These are phyloP conservation scores for Camellia sinensis DNA, from an alignment of 148 eudicot species.

Conservation along the genomic window DNA sequence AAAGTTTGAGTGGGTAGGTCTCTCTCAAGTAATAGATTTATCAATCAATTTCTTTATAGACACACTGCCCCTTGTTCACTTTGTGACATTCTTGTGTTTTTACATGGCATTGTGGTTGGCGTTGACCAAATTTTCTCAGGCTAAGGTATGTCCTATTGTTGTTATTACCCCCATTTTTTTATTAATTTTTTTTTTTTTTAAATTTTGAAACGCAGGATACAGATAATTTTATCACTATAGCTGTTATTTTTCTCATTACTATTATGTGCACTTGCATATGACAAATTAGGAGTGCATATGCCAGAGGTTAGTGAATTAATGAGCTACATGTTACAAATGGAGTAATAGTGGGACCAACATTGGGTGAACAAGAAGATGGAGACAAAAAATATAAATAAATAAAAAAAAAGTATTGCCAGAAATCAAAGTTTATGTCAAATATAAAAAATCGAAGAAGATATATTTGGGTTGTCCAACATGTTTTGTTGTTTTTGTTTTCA, in stretches of 20 bases:
- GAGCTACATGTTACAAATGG: background rate
- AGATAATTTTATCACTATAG: background rate
- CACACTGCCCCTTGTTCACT: slow-evolving; percentile 16
- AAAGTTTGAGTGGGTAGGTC: slow-evolving; percentile 67
- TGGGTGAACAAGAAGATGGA: background rate
- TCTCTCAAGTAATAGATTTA: slow-evolving; percentile 3
- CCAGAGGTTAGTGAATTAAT: background rate
- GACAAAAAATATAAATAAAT: too few relatives aligned
- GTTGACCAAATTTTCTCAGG: slow-evolving; percentile 41
- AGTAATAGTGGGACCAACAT: background rate
- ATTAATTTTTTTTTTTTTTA: too few relatives aligned
- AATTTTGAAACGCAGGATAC: background rate
- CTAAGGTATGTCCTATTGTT: slow-evolving; percentile 47
- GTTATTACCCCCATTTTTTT: background rate
- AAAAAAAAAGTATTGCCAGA: too few relatives aligned
- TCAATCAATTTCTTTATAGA: background rate
- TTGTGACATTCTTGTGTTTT: slow-evolving; percentile 17
- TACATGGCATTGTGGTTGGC: slow-evolving; percentile 29
- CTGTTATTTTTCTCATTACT: background rate
- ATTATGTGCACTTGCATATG: background rate
- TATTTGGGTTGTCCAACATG: too few relatives aligned
- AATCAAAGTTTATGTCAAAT: too few relatives aligned
- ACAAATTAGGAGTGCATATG: background rate
- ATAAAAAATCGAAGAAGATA: too few relatives aligned
- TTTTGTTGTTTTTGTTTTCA: background rate